Percentiles rank a stretch among this genome's conserved stretches.
phyloP scores from a whole-genome alignment of 495 filamentous ascomycete genomes.

The Baudoinia panamericana region DNA sequence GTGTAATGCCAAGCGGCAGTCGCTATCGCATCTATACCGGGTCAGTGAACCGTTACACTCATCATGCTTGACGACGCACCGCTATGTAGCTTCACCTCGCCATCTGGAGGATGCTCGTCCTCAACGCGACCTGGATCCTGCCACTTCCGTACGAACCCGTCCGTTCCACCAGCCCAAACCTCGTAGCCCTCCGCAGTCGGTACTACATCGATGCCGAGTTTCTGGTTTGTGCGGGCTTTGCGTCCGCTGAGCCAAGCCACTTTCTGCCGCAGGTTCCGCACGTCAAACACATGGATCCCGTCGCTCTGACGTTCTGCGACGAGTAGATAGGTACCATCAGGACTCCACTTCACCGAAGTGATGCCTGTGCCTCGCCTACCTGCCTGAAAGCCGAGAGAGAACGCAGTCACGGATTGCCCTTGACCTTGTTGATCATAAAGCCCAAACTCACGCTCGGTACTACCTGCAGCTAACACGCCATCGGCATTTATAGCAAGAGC shows the following conservation, averaged over 20 bases:
- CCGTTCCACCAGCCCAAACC: slow-evolving; percentile 73
- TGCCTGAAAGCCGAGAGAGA: slow-evolving; percentile 37
- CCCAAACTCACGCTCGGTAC: slow-evolving; percentile 60
- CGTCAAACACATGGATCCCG: slow-evolving; percentile 68
- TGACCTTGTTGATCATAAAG: slow-evolving; percentile 58
- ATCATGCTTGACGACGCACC: slow-evolving; percentile 16
- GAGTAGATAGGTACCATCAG: slow-evolving; percentile 75
- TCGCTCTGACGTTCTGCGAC: slow-evolving; percentile 71
- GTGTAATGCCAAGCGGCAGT: slow-evolving; percentile 52
- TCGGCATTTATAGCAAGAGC: slow-evolving; percentile 42
- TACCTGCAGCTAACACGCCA: slow-evolving; percentile 66
- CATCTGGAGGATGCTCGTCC: slow-evolving; percentile 27
- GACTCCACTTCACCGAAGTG: slow-evolving; percentile 56
- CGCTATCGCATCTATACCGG: slow-evolving; percentile 40
- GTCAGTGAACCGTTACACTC: background rate
- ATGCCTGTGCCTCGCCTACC: slow-evolving; percentile 50
- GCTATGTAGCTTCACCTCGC: slow-evolving; percentile 25
- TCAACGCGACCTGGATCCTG: slow-evolving; percentile 37
- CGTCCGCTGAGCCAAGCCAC: slow-evolving; percentile 61
- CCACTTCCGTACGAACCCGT: slow-evolving; percentile 70
- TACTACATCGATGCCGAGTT: slow-evolving; percentile 58
- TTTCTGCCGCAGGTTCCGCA: slow-evolving; percentile 55
- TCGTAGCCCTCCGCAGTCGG: slow-evolving; percentile 44
- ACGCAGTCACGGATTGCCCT: slow-evolving; percentile 56
- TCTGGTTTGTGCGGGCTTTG: slow-evolving; percentile 59